Conservation (phyloP, 371 early-diverging fungal species). For the Mucor plumbeus region DNA sequence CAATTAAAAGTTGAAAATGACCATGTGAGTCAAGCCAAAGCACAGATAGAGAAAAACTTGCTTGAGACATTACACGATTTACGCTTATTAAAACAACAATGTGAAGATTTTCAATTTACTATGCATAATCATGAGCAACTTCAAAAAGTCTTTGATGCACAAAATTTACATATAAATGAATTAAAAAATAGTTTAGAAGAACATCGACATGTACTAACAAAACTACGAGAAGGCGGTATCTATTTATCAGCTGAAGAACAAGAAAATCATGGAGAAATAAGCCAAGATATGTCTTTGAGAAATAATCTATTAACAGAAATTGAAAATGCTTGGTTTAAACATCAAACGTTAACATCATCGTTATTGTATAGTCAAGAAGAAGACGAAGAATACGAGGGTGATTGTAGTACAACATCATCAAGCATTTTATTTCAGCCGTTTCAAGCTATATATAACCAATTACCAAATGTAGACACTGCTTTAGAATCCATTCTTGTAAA, state of each 20-base stretch:
- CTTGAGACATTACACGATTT: slow-evolving; percentile 26
- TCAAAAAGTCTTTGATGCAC: slow-evolving; percentile 31
- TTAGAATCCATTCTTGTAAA: slow-evolving; percentile 21
- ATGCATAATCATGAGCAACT: slow-evolving; percentile 31
- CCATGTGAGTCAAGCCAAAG: slow-evolving; percentile 39
- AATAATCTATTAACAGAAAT: slow-evolving; percentile 17
- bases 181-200: slow-evolving; percentile 41
- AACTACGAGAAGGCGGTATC: slow-evolving; percentile 21
- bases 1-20: slow-evolving; percentile 35
- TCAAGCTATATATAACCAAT: slow-evolving; percentile 16
- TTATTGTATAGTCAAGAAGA: neutral
- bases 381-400: neutral
- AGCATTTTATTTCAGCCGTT: neutral
- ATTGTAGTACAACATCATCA: neutral
- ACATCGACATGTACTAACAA: slow-evolving; percentile 28
- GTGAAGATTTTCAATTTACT: slow-evolving; percentile 26
- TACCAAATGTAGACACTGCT: slow-evolving; percentile 19
- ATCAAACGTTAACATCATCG: slow-evolving; percentile 1
- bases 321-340: slow-evolving; percentile 21
- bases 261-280: neutral
- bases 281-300: neutral
- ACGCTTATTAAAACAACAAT: slow-evolving; percentile 29
- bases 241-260: neutral
- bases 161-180: slow-evolving; percentile 33
- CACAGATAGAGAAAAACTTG: slow-evolving; percentile 37